These are phyloP conservation scores for Fusarium haematococcum DNA, from an alignment of 2,329 filamentous ascomycete genomes.

Conservation along the genomic window DNA sequence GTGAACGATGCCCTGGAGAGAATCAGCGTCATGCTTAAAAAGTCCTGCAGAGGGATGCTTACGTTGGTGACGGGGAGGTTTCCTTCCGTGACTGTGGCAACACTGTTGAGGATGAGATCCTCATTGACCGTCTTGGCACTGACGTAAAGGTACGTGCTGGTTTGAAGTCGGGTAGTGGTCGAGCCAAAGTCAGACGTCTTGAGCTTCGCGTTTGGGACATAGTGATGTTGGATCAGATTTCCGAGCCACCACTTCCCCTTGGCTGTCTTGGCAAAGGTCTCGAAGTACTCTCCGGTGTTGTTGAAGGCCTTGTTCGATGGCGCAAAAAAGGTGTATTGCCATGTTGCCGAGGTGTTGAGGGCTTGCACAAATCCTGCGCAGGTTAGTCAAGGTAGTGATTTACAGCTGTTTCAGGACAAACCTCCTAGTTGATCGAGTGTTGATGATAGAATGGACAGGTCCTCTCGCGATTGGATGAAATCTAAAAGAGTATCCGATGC, in stretches of 20 bases:
- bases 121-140: neutral
- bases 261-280: neutral
- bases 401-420: neutral
- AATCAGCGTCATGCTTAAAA: neutral
- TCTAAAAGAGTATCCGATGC: neutral
- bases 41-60: rapidly evolving
- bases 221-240: neutral
- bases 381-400: neutral
- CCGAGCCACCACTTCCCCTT: conserved; percentile 3
- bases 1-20: neutral
- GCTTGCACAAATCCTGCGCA: neutral
- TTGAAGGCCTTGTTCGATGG: neutral
- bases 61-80: neutral
- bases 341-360: neutral
- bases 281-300: neutral
- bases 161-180: neutral
- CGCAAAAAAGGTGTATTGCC: conserved; percentile 1
- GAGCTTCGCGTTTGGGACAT: neutral
- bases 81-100: neutral
- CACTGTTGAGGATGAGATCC: neutral
- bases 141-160: neutral
- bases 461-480: neutral
- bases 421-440: neutral
- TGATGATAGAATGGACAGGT: neutral
- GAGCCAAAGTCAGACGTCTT: neutral